Base-by-base conservation (phyloP, 2,329 filamentous ascomycete genomes). In the Nothophaeocryptopus gaeumannii region DNA sequence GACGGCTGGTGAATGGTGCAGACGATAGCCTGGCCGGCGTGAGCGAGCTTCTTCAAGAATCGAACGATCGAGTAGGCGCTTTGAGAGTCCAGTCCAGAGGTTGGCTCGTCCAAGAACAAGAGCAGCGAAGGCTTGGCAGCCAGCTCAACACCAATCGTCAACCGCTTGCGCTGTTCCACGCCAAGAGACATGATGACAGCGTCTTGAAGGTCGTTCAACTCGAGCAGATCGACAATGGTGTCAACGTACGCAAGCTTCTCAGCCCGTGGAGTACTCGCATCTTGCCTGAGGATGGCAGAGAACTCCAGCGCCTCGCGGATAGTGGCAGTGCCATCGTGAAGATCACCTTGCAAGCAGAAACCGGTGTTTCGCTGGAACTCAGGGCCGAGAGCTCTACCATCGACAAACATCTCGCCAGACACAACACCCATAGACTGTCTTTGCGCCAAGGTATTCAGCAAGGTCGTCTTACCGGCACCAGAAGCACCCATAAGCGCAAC, bases 391-490 rank as follows among this genome's bases (percentile, higher is more conserved):
- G 76, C 69, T 37, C 77, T 77, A 1, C 85, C 85, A 59, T 88
- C 84, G 8, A 89, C 83, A n/a, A 86, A 74, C 77, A 89, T 85
- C 40, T 85, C 79, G 10, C 86, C 86, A n/a, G 71, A 70, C 2
- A 86, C 75, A 9, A 85, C 76, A 49, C 85, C 84, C 47, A 74
- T 77, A 12, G 74, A 83, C 65, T 89, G 84, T 2, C 88, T 80
- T 62, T 91, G 86, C 0, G 87, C 83, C 2, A 88, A 70, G 0
- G 86, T 89, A 67, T 93, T 90, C 13, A 95, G 75, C 0, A 95
- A 73, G 0, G 89, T 93, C 0, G 88, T 91, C 71, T 95, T 95
- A 10, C 89, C 89, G 8, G 89, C 89, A 37, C 87, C 88, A 3
- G 82, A 88, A 1, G 86, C 86, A 46, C 89, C 89, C 76, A 93